These are phyloP conservation scores for Aureobasidium musti DNA, from an alignment of 2,329 filamentous ascomycete species.

Conservation along the genomic window DNA sequence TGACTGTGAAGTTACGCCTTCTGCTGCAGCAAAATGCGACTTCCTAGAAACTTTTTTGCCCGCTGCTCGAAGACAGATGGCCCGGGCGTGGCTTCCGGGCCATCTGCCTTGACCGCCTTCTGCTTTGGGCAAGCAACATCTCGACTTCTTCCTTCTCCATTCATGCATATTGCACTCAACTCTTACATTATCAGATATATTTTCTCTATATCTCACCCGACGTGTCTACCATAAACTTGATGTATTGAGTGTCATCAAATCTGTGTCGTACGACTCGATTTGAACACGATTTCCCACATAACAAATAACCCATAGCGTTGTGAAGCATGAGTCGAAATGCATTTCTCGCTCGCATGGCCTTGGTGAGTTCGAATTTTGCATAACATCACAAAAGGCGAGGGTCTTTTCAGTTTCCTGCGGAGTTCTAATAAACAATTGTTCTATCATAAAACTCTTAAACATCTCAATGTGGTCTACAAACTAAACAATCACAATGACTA, in stretches of 20 bases:
- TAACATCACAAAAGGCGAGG: not conserved
- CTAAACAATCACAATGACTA: not conserved
- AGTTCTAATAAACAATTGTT: too few species aligned
- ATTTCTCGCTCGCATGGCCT: constrained; percentile 39
- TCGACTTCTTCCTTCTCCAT: not conserved
- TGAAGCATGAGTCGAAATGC: constrained; percentile 38
- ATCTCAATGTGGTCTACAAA: too few species aligned
- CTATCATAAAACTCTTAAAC: not conserved
- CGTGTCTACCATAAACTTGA: not conserved
- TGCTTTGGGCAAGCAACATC: not conserved
- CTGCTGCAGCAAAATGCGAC: constrained; percentile 3
- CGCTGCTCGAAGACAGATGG: not conserved
- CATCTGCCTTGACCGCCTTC: constrained; percentile 2
- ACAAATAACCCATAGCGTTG: not conserved
- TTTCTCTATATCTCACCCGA: not conserved
- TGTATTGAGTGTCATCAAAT: not conserved
- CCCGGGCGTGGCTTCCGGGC: not conserved
- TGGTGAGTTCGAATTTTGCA: constrained; percentile 32
- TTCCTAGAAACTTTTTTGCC: constrained; percentile 25
- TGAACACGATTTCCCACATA: not conserved
- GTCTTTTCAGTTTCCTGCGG: not conserved
- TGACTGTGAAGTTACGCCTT: constrained; percentile 2
- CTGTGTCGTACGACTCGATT: not conserved
- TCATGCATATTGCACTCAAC: not conserved
- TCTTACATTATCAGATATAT: not conserved